Percentiles rank a stretch among this genome's conserved stretches.
Evolutionary conservation across 768 basidiomycete species (phyloP).

Genomic region (Harrya chromipes): DNA sequence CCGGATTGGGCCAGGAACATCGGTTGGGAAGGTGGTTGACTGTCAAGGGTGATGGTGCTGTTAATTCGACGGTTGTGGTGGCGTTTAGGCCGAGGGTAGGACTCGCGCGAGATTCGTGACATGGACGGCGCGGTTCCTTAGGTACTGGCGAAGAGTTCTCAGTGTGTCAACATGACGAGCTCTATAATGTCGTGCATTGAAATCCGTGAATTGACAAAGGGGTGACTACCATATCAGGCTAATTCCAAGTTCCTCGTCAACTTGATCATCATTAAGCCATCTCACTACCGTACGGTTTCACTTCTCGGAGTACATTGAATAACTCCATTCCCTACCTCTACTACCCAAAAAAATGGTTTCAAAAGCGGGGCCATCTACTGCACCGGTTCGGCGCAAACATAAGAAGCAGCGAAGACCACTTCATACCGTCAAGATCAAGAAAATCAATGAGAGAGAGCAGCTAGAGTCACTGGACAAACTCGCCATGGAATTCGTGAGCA

Average conservation of each 20-base stretch:
- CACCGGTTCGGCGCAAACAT: slow-evolving; percentile 6
- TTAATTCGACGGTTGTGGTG: slow-evolving; percentile 71
- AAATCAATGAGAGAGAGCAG: slow-evolving; percentile 45
- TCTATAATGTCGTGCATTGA: too few relatives aligned
- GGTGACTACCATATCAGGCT: too few relatives aligned
- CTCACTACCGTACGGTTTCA: too few relatives aligned
- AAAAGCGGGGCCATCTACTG: slow-evolving; percentile 18
- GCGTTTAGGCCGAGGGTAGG: slow-evolving; percentile 41
- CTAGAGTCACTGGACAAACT: slow-evolving; percentile 48
- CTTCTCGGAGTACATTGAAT: too few relatives aligned
- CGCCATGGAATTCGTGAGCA: slow-evolving; percentile 50
- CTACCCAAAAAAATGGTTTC: slow-evolving; percentile 15
- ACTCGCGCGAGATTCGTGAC: slow-evolving; percentile 4
- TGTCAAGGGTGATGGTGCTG: slow-evolving; percentile 63
- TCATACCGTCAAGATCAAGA: slow-evolving; percentile 37
- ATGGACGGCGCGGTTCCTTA: not conserved
- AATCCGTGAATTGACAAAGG: too few relatives aligned
- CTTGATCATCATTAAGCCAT: too few relatives aligned
- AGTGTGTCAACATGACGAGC: too few relatives aligned
- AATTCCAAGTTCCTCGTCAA: too few relatives aligned
- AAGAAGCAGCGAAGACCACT: slow-evolving; percentile 15
- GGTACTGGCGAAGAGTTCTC: not conserved
- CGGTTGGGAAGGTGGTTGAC: slow-evolving; percentile 87
- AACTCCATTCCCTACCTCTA: too few relatives aligned
- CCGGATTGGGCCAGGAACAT: slow-evolving; percentile 84